Conservation (phyloP, 495 filamentous ascomycete genomes). For the Platismatia glauca region DNA sequence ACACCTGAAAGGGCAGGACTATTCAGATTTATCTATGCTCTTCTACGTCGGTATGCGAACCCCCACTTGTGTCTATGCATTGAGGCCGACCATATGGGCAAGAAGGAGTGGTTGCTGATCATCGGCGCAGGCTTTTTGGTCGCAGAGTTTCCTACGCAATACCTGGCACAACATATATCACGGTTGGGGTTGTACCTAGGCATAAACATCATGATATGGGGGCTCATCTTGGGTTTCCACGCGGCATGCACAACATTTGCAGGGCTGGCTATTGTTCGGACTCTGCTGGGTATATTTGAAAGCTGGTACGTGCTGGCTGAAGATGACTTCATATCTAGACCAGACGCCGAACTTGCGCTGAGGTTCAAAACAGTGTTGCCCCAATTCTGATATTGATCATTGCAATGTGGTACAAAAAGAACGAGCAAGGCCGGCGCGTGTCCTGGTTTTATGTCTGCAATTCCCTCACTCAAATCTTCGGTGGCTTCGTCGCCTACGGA, state of each 20-base stretch:
- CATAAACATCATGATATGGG: constrained; percentile 56
- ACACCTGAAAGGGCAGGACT: constrained; percentile 41
- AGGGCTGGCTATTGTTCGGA: constrained; percentile 48
- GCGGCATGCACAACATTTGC: constrained; percentile 50
- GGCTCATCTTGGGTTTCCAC: constrained; percentile 45
- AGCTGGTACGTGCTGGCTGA: constrained; percentile 39
- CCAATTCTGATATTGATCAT: constrained; percentile 48
- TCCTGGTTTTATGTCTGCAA: constrained; percentile 49
- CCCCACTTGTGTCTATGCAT: neutral
- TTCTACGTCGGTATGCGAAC: constrained; percentile 24
- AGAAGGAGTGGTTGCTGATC: neutral
- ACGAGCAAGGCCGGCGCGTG: constrained; percentile 55
- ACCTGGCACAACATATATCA: constrained; percentile 21
- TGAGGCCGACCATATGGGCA: neutral
- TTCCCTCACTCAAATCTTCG: constrained; percentile 36
- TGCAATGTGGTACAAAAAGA: constrained; percentile 64
- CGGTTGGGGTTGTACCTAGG: constrained; percentile 39
- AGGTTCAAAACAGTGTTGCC: constrained; percentile 9
- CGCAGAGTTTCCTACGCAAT: constrained; percentile 26
- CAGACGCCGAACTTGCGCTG: neutral
- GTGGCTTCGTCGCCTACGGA: constrained; percentile 48
- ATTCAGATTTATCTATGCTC: constrained; percentile 25
- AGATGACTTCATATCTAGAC: neutral
- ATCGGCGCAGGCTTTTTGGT: constrained; percentile 20
- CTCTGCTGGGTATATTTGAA: constrained; percentile 59